These are phyloP conservation scores for Haematococcus lacustris DNA, from an alignment of 139 green algal species.

Conservation along the genomic window DNA sequence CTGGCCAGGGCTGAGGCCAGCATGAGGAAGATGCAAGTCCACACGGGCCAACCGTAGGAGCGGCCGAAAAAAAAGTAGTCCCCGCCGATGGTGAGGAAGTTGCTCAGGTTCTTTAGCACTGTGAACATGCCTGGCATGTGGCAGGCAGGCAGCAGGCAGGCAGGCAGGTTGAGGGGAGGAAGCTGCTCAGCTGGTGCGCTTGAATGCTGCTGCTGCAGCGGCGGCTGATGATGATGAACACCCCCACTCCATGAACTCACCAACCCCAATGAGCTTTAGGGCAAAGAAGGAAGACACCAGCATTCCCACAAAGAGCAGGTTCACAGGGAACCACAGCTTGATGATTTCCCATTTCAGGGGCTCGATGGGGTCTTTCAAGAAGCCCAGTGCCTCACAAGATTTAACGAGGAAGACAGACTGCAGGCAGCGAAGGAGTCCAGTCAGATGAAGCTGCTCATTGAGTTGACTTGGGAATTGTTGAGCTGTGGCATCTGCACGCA, in stretches of 20 bases:
- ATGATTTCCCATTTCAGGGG: constrained; percentile 47
- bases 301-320: constrained; percentile 89
- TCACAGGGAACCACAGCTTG: constrained; percentile 76
- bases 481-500: too few relatives aligned
- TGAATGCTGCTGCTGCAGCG: background rate
- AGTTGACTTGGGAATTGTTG: too few relatives aligned
- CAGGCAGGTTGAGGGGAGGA: background rate
- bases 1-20: constrained; percentile 58
- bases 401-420: constrained; percentile 49
- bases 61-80: constrained; percentile 68
- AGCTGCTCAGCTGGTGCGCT: background rate
- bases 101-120: constrained; percentile 88
- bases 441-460: too few relatives aligned
- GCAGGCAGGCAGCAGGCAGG: background rate
- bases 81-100: constrained; percentile 67
- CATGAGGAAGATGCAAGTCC: constrained; percentile 66
- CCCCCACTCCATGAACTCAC: constrained; percentile 8
- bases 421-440: too few relatives aligned
- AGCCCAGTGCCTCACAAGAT: background rate
- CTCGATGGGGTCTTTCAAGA: constrained; percentile 29
- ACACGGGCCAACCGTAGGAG: constrained; percentile 51
- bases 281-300: constrained; percentile 69
- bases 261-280: constrained; percentile 61
- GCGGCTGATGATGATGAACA: background rate
- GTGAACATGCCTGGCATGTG: constrained; percentile 45